Conservation (phyloP, 2,329 filamentous ascomycete species). For the Ascochyta rabiei region DNA sequence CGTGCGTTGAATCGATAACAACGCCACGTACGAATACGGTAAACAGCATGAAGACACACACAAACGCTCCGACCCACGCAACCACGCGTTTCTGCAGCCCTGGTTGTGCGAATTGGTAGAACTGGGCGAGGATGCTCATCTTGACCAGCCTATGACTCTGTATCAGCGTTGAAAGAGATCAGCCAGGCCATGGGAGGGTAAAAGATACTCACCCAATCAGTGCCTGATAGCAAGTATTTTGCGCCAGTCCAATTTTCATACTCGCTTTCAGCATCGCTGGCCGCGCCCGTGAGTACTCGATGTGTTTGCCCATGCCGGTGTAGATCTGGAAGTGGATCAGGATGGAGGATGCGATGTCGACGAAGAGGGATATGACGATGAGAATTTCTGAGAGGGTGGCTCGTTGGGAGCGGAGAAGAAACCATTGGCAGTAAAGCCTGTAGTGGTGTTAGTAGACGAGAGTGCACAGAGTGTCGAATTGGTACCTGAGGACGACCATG, state of each 20-base stretch:
- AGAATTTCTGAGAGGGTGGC: not conserved
- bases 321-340: constrained; percentile 1
- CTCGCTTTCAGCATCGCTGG: not conserved
- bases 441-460: not conserved
- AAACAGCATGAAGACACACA: not conserved
- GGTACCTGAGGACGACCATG: not conserved
- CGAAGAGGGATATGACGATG: not conserved
- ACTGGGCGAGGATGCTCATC: not conserved
- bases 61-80: not conserved
- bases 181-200: not conserved
- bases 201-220: not conserved
- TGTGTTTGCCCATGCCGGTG: constrained; percentile 1
- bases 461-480: too few species aligned
- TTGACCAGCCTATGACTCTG: not conserved
- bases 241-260: not conserved
- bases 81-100: not conserved
- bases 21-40: not conserved
- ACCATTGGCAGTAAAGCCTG: not conserved
- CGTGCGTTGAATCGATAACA: not conserved
- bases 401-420: not conserved
- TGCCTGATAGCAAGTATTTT: not conserved
- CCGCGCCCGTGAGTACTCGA: not conserved
- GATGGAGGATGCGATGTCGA: not conserved
- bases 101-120: not conserved
- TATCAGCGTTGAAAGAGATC: too few species aligned